Evolutionary conservation across 139 green algal species (phyloP).

Genomic region (Haematococcus lacustris): DNA sequence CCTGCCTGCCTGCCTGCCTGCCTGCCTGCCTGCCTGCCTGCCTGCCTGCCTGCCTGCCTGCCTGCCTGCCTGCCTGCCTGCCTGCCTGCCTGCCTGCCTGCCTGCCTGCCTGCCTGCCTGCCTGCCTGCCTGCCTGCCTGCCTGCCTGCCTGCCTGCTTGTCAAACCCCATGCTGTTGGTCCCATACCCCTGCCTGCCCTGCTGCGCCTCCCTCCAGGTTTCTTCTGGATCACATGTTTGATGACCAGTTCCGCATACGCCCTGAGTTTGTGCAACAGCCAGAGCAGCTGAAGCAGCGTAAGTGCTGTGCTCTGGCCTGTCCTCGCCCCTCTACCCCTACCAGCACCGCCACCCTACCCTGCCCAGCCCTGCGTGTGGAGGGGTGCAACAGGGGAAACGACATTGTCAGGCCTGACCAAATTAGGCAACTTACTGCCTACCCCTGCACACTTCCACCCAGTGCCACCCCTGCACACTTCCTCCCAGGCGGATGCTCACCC

Average conservation of each 20-base stretch:
- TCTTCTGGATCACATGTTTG: slow-evolving; percentile 82
- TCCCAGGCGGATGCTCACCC: too few relatives aligned
- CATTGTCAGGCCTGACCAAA: too few relatives aligned
- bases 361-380: too few relatives aligned
- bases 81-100: neutral
- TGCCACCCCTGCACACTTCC: too few relatives aligned
- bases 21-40: too few relatives aligned
- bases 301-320: slow-evolving; percentile 10
- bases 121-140: neutral
- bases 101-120: neutral
- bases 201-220: slow-evolving; percentile 19
- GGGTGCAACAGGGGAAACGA: too few relatives aligned
- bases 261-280: slow-evolving; percentile 25
- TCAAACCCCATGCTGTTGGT: neutral
- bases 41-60: too few relatives aligned
- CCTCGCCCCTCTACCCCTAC: too few relatives aligned
- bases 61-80: neutral
- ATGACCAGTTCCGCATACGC: slow-evolving; percentile 67
- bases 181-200: neutral
- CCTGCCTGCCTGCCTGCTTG: neutral
- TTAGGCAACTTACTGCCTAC: too few relatives aligned
- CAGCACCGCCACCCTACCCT: too few relatives aligned
- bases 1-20: too few relatives aligned
- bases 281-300: slow-evolving; percentile 21
- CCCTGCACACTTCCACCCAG: too few relatives aligned